These are phyloP conservation scores for Polyrhizophydium stewartii DNA, from an alignment of 371 early-diverging fungal species.

Conservation along the genomic window DNA sequence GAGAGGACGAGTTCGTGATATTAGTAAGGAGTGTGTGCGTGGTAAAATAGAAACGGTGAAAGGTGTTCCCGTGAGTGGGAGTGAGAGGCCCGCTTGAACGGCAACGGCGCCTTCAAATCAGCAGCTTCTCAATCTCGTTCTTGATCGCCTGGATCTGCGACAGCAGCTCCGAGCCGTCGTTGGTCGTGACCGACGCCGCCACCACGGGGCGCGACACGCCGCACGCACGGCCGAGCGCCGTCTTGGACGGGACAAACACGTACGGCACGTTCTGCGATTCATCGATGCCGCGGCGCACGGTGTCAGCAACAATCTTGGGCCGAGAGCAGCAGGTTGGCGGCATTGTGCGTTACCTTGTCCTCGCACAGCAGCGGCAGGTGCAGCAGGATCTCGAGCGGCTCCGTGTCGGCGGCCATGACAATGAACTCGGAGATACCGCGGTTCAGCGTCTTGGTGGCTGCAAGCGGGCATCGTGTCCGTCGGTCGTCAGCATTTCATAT, in stretches of 20 bases:
- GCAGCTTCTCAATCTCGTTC: constrained; percentile 87
- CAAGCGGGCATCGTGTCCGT: background rate
- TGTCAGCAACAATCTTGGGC: too few relatives aligned
- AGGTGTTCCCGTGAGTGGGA: too few relatives aligned
- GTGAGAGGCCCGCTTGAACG: too few relatives aligned
- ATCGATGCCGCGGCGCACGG: too few relatives aligned
- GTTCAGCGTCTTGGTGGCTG: constrained; percentile 98
- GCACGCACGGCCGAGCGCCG: constrained; percentile 97
- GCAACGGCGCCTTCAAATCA: constrained; percentile 69
- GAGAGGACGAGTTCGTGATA: too few relatives aligned
- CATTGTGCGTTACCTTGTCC: constrained; percentile 78
- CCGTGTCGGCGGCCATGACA: constrained; percentile 97
- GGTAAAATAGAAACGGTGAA: too few relatives aligned
- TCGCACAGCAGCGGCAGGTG: constrained; percentile 98
- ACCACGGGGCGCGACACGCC: constrained; percentile 95
- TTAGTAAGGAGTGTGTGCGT: too few relatives aligned
- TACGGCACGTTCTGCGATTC: constrained; percentile 91
- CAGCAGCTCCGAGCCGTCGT: constrained; percentile 94
- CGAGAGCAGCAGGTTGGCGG: too few relatives aligned
- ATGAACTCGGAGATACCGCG: constrained; percentile 99
- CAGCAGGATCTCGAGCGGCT: constrained; percentile 95
- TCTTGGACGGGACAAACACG: constrained; percentile 96
- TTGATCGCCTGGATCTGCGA: constrained; percentile 88
- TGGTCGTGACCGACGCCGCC: constrained; percentile 90
- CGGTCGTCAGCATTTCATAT: background rate